phyloP scores from a whole-genome alignment of 306 rosid genomes.

The Acacia crassicarpa region DNA sequence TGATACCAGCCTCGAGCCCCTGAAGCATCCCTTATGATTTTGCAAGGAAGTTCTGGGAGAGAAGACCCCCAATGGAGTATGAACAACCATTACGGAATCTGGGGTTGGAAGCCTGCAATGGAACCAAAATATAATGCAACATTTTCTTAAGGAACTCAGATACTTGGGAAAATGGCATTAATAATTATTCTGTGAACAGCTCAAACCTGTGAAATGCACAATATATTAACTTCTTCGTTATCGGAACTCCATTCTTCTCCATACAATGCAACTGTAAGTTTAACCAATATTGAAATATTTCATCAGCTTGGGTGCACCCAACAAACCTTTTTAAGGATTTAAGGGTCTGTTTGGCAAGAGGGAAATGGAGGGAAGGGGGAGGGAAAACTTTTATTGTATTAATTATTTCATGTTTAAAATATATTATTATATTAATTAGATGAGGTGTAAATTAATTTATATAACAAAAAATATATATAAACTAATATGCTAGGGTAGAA shows the following conservation, averaged over 20 bases:
- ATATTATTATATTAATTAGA: no score
- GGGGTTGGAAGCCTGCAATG: conserved; percentile 70
- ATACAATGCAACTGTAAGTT: conserved; percentile 71
- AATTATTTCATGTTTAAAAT: no score
- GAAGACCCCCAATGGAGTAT: conserved; percentile 66
- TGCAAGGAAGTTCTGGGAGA: conserved; percentile 68
- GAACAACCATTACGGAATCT: conserved; percentile 76
- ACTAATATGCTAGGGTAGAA: no score
- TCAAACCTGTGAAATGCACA: conserved; percentile 89
- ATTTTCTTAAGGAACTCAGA: neutral
- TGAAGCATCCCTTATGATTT: conserved; percentile 69
- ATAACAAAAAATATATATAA: no score
- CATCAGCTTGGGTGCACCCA: conserved; percentile 27
- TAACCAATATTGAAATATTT: conserved; percentile 35
- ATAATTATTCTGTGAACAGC: conserved; percentile 18
- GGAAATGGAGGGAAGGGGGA: no score
- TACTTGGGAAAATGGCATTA: neutral
- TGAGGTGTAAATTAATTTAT: no score
- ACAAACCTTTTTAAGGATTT: neutral
- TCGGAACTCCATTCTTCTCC: conserved; percentile 77
- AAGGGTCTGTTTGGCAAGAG: neutral
- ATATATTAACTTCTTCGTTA: conserved; percentile 68
- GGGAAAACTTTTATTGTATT: no score
- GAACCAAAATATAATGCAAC: conserved; percentile 5
- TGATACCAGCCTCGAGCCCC: conserved; percentile 82